Conservation (phyloP, 495 filamentous ascomycete species). For the Aspergillus sclerotioniger region DNA sequence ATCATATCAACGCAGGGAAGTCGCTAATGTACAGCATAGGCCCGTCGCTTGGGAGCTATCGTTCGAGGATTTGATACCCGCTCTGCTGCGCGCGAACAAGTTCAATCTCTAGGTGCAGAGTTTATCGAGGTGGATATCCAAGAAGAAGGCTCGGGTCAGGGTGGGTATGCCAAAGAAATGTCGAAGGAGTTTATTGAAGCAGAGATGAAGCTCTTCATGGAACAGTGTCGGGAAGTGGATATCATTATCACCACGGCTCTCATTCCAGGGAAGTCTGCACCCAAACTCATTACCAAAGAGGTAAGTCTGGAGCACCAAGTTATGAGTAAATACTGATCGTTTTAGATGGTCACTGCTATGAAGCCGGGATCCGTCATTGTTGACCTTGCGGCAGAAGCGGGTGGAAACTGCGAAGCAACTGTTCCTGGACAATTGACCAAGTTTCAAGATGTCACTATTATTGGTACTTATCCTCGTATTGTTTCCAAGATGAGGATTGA, state of each 20-base stretch:
- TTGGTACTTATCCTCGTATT: slow-evolving; percentile 51
- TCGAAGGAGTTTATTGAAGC: slow-evolving; percentile 84
- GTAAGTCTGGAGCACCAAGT: slow-evolving; percentile 10
- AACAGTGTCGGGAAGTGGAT: slow-evolving; percentile 79
- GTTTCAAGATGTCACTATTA: slow-evolving; percentile 74
- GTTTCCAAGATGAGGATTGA: slow-evolving; percentile 8
- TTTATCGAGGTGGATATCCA: slow-evolving; percentile 82
- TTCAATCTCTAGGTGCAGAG: slow-evolving; percentile 79
- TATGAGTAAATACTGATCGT: background rate
- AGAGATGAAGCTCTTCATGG: slow-evolving; percentile 82
- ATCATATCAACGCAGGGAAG: background rate
- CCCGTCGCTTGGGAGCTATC: slow-evolving; percentile 76
- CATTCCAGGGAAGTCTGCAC: slow-evolving; percentile 73
- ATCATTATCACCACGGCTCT: slow-evolving; percentile 83
- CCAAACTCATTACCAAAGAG: slow-evolving; percentile 72
- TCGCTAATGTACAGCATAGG: slow-evolving; percentile 25
- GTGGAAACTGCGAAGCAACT: slow-evolving; percentile 78
- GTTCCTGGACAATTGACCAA: slow-evolving; percentile 62
- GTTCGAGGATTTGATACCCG: slow-evolving; percentile 82
- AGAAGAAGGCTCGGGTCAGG: slow-evolving; percentile 77
- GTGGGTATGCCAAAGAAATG: slow-evolving; percentile 86
- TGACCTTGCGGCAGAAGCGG: slow-evolving; percentile 76
- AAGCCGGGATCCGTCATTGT: slow-evolving; percentile 79
- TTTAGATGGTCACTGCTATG: slow-evolving; percentile 69
- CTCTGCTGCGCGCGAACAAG: slow-evolving; percentile 74